Percentiles rank a stretch among this genome's conserved stretches.
Evolutionary conservation across 345 rosid species (phyloP).

Genomic region (Lagerstroemia speciosa): DNA sequence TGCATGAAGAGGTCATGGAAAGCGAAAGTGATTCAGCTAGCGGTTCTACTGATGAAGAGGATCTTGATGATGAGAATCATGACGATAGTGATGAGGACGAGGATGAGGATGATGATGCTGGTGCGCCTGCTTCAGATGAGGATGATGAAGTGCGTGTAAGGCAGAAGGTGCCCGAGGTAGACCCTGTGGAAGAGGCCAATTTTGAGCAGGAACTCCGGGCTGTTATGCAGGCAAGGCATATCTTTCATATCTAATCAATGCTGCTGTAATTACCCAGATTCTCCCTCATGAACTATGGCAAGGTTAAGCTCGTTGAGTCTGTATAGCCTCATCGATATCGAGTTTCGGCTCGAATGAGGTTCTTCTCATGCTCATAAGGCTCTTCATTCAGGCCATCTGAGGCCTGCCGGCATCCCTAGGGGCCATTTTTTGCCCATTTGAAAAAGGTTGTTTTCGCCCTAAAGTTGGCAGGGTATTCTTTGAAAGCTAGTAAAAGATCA

Average conservation of each 20-base stretch:
- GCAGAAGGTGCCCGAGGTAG: conserved; percentile 68
- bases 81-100: conserved; percentile 64
- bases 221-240: conserved; percentile 68
- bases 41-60: conserved; percentile 64
- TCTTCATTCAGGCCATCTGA: too few relatives aligned
- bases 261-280: neutral
- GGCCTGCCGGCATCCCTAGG: too few relatives aligned
- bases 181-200: conserved; percentile 66
- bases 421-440: too few relatives aligned
- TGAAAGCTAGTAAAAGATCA: neutral
- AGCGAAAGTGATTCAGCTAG: conserved; percentile 85
- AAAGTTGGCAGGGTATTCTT: too few relatives aligned
- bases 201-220: conserved; percentile 91
- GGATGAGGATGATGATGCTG: conserved; percentile 48
- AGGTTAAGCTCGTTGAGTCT: neutral
- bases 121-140: conserved; percentile 70
- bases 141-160: conserved; percentile 84
- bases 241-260: neutral
- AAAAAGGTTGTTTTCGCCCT: too few relatives aligned
- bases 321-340: neutral
- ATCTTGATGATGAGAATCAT: conserved; percentile 69
- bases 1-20: conserved; percentile 48
- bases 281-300: neutral
- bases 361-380: too few relatives aligned
- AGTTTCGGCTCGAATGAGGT: neutral